Conservation (phyloP, 441 rosid genomes). For the Populus trichocarpa region DNA sequence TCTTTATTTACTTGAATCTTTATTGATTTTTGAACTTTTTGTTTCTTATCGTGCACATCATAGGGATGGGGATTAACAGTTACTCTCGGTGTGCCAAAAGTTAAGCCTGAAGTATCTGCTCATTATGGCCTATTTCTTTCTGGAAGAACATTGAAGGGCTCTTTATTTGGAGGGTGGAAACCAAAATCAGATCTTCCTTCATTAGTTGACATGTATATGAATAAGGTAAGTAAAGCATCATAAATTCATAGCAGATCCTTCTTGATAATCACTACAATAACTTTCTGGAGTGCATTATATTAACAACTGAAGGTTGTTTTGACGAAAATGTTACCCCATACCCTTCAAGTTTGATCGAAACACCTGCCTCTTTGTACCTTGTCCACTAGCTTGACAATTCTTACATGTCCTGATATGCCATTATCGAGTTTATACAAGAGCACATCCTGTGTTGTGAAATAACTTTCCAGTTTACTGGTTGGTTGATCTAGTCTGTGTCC, state of each 20-base stretch:
- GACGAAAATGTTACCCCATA: background rate
- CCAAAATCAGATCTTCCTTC: slow-evolving; percentile 89
- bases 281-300: background rate
- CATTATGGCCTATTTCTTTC: slow-evolving; percentile 71
- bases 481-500: background rate
- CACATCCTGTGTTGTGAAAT: background rate
- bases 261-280: background rate
- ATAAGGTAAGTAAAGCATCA: slow-evolving; percentile 43
- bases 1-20: slow-evolving; percentile 2
- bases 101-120: slow-evolving; percentile 69
- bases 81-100: slow-evolving; percentile 89
- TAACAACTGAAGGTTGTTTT: background rate
- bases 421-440: background rate
- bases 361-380: background rate
- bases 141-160: slow-evolving; percentile 78
- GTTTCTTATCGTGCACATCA: background rate
- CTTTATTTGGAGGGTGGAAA: slow-evolving; percentile 86
- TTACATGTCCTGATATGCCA: background rate
- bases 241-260: background rate
- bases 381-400: background rate
- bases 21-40: background rate
- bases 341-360: background rate
- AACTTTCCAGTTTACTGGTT: background rate
- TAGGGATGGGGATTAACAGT: slow-evolving; percentile 94
- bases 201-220: slow-evolving; percentile 69